Evolutionary conservation across 2,329 filamentous ascomycete genomes (phyloP).

Genomic region (Orbilia blumenaviensis): DNA sequence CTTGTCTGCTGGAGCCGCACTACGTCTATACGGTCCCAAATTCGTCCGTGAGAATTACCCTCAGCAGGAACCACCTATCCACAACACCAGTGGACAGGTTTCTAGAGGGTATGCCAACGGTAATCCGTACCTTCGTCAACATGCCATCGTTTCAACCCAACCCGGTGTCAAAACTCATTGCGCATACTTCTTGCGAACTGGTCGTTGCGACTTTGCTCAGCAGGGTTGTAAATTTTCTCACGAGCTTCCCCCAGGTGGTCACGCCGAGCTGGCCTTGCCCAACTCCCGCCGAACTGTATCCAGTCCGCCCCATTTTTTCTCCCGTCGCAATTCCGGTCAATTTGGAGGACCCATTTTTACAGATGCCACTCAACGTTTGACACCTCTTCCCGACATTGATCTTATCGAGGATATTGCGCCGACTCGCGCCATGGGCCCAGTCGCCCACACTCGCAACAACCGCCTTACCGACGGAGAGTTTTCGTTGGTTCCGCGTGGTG

Average conservation of each 20-base stretch:
- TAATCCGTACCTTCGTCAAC: constrained; percentile 32
- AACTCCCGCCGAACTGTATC: constrained; percentile 7
- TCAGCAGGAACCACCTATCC: constrained; percentile 31
- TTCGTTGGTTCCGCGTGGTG: not conserved
- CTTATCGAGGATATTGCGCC: constrained; percentile 1
- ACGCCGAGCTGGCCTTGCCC: constrained; percentile 12
- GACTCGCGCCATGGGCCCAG: too few relatives aligned
- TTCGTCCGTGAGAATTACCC: constrained; percentile 42
- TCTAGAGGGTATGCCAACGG: not conserved
- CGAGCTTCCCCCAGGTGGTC: constrained; percentile 44
- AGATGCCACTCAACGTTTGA: constrained; percentile 4
- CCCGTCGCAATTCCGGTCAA: constrained; percentile 2
- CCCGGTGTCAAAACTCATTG: constrained; percentile 52
- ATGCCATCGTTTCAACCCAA: constrained; percentile 33
- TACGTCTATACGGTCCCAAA: constrained; percentile 37
- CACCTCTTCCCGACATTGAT: not conserved
- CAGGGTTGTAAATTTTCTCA: constrained; percentile 53
- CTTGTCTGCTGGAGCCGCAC: not conserved
- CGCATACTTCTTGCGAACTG: constrained; percentile 47
- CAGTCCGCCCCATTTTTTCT: constrained; percentile 1
- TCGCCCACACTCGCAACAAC: too few relatives aligned
- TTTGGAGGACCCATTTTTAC: not conserved
- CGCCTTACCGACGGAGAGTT: not conserved
- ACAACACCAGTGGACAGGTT: constrained; percentile 22
- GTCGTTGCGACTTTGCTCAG: constrained; percentile 52